Base-by-base conservation (phyloP, 1,139 yeast genomes). In the Blastobotrys elegans region DNA sequence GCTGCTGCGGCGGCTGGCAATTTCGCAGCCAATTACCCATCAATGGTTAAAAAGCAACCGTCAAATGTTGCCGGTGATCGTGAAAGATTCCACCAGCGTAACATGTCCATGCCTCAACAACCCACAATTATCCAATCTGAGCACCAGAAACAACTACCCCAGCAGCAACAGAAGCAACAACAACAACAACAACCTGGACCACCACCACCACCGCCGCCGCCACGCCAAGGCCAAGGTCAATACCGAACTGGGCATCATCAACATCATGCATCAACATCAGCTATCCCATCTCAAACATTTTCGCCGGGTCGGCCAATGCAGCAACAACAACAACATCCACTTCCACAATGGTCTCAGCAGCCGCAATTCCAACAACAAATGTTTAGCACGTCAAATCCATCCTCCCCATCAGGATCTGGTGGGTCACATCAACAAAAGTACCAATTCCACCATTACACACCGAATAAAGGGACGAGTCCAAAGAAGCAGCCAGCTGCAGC, bases 401-500 rank as follows among this genome's bases (percentile, higher is more conserved):
- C 58, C 11, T 54, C 59, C 1, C 53, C 59, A 6, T 48, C 56
- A 5, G 54, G 56, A 11, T 50, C 60, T 3, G 18, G 30, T 18
- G 21, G 34, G 3, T 50, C 55, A 6, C 48, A 52, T 21, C 60
- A 53, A 29, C 59, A 56, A 30, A 49, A 53, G 17, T 53, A 56
- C 35, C 60, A 56, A 39, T 58, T 57, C 50, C 60, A 56, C 46
- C 61, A 56, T 50, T 57, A 58, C 55, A 50, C 57, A 34, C 61
- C 67, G 2, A 60, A 59, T 36, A 53, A 50, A 14, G 43, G 49
- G 32, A 37, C 49, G 24, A 38, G 49, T 16, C 54, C 53, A 2
- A 47, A 50, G 47, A 48, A 47, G 37, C 48, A 48, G n/a, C 39
- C 37, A 4, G 43, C 33, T 14, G 31, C 40, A 6, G 35, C 36